These are phyloP conservation scores for Strobilomyces echinocephalus DNA, from an alignment of 768 basidiomycete genomes.

Conservation along the genomic window DNA sequence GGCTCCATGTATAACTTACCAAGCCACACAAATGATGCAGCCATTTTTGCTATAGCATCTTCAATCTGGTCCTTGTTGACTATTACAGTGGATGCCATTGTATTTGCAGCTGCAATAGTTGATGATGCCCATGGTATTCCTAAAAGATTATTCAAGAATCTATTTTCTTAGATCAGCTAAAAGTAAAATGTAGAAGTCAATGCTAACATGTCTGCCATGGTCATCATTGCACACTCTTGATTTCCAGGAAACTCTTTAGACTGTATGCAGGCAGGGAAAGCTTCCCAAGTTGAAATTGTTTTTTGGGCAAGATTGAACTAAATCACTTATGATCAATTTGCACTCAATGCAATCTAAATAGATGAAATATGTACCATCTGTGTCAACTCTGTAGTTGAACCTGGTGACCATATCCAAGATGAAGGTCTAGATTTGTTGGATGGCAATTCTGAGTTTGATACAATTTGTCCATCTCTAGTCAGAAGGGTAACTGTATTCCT, in stretches of 20 bases:
- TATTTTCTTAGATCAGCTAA: not conserved
- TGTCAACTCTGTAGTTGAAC: no score
- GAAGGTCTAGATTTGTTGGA: not conserved
- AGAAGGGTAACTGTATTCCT: not conserved
- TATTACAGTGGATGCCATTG: not conserved
- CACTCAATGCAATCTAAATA: not conserved
- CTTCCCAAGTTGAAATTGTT: no score
- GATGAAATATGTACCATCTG: not conserved
- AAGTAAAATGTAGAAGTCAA: not conserved
- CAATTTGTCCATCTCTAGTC: not conserved
- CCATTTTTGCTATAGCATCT: not conserved
- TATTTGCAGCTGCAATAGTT: not conserved
- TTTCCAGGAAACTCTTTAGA: not conserved
- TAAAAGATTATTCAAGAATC: slow-evolving; percentile 3
- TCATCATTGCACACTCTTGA: not conserved
- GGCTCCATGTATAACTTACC: not conserved
- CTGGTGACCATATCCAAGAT: not conserved
- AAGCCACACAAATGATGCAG: slow-evolving; percentile 6
- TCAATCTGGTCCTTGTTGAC: not conserved
- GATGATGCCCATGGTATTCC: not conserved
- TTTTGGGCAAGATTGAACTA: not conserved
- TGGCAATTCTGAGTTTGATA: no score
- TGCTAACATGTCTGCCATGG: not conserved
- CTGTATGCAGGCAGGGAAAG: not conserved
- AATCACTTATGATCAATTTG: not conserved